Percentiles rank a stretch among this genome's conserved stretches.
phyloP scores from a whole-genome alignment of 1,139 yeast genomes.

The Martiniozyma asiatica region DNA sequence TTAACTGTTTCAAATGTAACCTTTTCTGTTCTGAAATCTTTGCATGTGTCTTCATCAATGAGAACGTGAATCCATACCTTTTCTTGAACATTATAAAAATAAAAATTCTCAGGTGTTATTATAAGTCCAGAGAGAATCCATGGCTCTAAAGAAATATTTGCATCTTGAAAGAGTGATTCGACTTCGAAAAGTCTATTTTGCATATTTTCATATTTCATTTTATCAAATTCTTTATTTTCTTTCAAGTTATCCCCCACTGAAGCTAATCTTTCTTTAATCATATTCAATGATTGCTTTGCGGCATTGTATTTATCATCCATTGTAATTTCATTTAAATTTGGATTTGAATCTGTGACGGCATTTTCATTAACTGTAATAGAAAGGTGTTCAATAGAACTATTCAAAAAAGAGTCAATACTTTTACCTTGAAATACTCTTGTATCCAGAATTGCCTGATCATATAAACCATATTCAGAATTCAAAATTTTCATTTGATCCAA shows the following conservation, averaged over 20 bases:
- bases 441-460: conserved; percentile 3
- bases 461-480: neutral
- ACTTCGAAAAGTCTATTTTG: conserved; percentile 3
- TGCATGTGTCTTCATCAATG: conserved; percentile 17
- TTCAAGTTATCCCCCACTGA: conserved; percentile 11
- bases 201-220: neutral
- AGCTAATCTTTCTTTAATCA: conserved; percentile 6
- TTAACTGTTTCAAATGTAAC: conserved; percentile 18
- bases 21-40: conserved; percentile 14
- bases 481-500: conserved; percentile 17
- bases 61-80: conserved; percentile 15
- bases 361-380: neutral
- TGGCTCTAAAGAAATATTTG: conserved; percentile 21
- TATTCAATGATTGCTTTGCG: conserved; percentile 8
- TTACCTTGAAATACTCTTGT: conserved; percentile 23
- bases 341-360: neutral
- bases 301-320: conserved; percentile 8
- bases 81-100: conserved; percentile 13
- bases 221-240: conserved; percentile 9
- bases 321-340: conserved; percentile 1
- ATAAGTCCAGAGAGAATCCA: conserved; percentile 24
- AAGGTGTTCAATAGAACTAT: conserved; percentile 17
- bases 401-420: conserved; percentile 22
- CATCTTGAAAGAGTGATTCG: conserved; percentile 4
- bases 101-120: conserved; percentile 20